Percentiles rank a stretch among this genome's conserved stretches.
These are phyloP conservation scores for Dianthus caryophyllus DNA, from an alignment of 148 eudicot genomes.

Conservation along the genomic window DNA sequence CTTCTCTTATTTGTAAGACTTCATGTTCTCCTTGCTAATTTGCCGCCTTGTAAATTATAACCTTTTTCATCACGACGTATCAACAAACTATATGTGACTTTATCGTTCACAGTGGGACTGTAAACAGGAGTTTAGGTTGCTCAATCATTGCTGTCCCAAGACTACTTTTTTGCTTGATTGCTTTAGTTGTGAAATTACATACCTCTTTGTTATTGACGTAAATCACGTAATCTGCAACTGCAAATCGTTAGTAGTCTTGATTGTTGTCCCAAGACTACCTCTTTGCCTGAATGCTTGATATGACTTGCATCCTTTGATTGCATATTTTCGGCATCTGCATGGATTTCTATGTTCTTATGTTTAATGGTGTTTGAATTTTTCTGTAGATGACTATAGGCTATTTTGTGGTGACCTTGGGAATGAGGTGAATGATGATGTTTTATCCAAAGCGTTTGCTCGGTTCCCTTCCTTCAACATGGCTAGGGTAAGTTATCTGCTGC, in stretches of 20 bases:
- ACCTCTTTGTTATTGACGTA: conserved; percentile 26
- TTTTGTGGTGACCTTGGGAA: conserved; percentile 97
- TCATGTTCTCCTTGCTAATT: no score
- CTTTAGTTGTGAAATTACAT: conserved; percentile 20
- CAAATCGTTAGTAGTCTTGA: no score
- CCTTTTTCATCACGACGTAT: no score
- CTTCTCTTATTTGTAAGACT: no score
- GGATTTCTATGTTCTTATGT: not conserved
- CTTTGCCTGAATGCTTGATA: no score
- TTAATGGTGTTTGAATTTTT: not conserved
- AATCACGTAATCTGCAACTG: no score
- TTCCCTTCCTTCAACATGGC: conserved; percentile 93
- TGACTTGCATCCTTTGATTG: not conserved
- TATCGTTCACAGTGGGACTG: no score
- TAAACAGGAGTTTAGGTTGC: conserved; percentile 15
- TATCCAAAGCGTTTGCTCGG: conserved; percentile 77
- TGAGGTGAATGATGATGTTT: conserved; percentile 94
- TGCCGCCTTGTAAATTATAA: no score
- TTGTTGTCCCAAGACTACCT: no score
- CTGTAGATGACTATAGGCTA: conserved; percentile 81
- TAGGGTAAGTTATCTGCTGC: conserved; percentile 44
- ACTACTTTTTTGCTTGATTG: conserved; percentile 29
- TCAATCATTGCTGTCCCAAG: conserved; percentile 20
- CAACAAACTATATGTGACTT: no score
- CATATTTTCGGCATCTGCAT: not conserved